Evolutionary conservation across 345 rosid species (phyloP).

Genomic region (Linum trigynum): DNA sequence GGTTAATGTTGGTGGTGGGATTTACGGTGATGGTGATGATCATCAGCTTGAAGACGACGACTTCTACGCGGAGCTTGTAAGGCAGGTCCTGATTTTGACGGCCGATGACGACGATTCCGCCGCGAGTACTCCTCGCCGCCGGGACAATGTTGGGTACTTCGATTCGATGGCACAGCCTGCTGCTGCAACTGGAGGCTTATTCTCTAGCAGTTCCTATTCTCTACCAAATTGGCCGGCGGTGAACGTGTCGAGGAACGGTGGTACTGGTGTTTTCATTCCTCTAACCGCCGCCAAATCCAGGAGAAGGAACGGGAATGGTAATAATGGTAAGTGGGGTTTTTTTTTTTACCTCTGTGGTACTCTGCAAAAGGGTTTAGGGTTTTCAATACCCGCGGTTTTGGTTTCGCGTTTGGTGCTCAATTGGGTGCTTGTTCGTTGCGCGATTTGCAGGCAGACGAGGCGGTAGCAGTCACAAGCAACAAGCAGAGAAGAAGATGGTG

Average conservation of each 20-base stretch:
- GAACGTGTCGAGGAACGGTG: conserved; percentile 10
- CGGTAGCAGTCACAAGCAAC: background rate
- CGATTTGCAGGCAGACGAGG: background rate
- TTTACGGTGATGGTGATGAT: background rate
- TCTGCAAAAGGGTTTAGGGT: too few species aligned
- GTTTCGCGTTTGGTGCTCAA: too few species aligned
- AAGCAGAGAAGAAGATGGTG: background rate
- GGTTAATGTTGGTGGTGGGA: background rate
- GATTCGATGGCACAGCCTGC: too few species aligned
- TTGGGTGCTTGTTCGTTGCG: background rate
- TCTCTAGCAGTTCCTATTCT: background rate
- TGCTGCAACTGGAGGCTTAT: conserved; percentile 1
- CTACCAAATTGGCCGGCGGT: conserved; percentile 2
- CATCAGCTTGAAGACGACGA: conserved; percentile 13
- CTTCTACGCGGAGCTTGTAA: conserved; percentile 20
- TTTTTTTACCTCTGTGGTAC: background rate
- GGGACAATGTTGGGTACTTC: background rate
- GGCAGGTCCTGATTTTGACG: conserved; percentile 23
- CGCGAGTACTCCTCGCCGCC: background rate
- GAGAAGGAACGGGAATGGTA: background rate
- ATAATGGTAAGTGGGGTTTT: background rate
- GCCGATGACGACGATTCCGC: conserved; percentile 17
- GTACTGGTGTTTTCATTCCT: conserved; percentile 20
- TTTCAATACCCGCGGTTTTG: too few species aligned
- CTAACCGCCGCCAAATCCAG: background rate